Base-by-base conservation (phyloP, 2,329 filamentous ascomycete species). In the Colletotrichum gigasporum region DNA sequence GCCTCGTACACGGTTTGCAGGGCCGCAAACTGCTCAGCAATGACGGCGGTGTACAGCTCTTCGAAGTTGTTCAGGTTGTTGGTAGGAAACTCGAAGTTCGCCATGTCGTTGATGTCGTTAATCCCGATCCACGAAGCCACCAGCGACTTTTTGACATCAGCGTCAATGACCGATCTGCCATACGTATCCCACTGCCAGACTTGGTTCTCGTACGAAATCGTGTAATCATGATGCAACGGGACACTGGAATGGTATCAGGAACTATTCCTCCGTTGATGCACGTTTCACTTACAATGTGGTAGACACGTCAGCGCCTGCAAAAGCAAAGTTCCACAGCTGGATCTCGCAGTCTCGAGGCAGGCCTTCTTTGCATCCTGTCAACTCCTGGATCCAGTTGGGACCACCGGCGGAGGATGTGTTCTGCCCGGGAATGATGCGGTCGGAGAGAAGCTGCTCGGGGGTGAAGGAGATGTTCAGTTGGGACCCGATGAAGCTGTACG, bases 271-370 rank as follows among this genome's bases (percentile, higher is more conserved):
- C 4, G 1, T 2, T 8, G 14, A 8, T 6, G 0, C 3, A 2
- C 4, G 7, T 28, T 20, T 3, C 12, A 5, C 61, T 48, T 16
- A 54, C 61, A 60, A 64, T 3, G 34, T 60, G 2, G 61, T 64
- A 6, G 61, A 60, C 2, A 61, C 79, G 58, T 86, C 82, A 0
- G 82, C 78, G 3, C 85, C 85, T 1, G 82, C 84, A 64, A 85
- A 87, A 0, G 84, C 84, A 68, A 87, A 87, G 59, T 86, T 80
- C 84, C 84, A 87, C 0, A 87, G 75, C 54, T 86, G 81, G 10
- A 73, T 75, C 9, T 75, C 66, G 68, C 85, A 86, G 18, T 73
- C 72, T 24, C 71, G 70, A 2, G 83, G 83, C 2, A 75, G 73
- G 7, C 82, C 82, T 12, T 76, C 70, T 35, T 80, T 69, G 69